Evolutionary conservation across 352 stramenopile species (phyloP).

Genomic region (Phytophthora boehmeriae): DNA sequence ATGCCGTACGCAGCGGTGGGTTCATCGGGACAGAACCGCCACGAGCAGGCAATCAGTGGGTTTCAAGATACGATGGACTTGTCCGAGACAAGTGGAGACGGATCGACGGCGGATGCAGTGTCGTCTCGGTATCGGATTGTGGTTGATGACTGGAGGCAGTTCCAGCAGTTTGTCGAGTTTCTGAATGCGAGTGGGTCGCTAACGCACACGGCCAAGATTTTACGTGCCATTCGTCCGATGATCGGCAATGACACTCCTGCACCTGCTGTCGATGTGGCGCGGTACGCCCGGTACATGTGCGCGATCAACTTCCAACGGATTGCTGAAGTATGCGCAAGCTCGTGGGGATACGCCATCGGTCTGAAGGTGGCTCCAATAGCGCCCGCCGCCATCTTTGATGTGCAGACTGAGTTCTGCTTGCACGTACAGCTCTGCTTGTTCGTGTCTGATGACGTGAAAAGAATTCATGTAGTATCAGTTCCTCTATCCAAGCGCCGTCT

Average conservation of each 20-base stretch:
- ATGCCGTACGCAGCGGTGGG: constrained; percentile 21
- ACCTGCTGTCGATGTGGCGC: constrained; percentile 14
- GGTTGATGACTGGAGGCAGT: constrained; percentile 15
- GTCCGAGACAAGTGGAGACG: constrained; percentile 3
- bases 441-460: constrained; percentile 20
- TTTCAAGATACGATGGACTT: constrained; percentile 34
- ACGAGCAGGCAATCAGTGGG: constrained; percentile 15
- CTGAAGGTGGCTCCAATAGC: constrained; percentile 27
- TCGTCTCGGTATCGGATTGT: constrained; percentile 23
- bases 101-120: constrained; percentile 5
- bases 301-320: constrained; percentile 38
- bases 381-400: constrained; percentile 20
- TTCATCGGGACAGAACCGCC: constrained; percentile 16
- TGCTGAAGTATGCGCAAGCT: constrained; percentile 15
- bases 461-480: constrained; percentile 31
- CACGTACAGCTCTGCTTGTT: constrained; percentile 35
- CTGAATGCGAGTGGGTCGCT: constrained; percentile 26
- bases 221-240: constrained; percentile 6
- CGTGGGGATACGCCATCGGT: constrained; percentile 18
- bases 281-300: constrained; percentile 29
- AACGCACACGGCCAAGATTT: constrained; percentile 19
- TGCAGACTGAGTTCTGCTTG: constrained; percentile 34
- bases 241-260: neutral
- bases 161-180: constrained; percentile 35
- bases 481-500: constrained; percentile 29